phyloP scores from a whole-genome alignment of 805 yeast genomes.

The Wickerhamiella azymoides region DNA sequence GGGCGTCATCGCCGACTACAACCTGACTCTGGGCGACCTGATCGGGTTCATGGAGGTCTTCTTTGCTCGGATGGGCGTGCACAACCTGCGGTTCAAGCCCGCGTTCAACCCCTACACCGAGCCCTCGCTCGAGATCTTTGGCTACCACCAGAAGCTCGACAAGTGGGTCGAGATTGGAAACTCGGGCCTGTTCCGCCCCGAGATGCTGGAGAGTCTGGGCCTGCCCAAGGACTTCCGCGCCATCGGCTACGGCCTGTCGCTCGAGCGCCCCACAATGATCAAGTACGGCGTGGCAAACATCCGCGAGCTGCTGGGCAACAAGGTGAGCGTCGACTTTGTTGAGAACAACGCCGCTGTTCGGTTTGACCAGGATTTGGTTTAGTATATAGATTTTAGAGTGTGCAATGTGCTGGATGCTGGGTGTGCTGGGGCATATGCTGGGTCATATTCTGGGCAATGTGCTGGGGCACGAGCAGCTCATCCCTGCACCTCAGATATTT shows the following conservation, averaged over 20 bases:
- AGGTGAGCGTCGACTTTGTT: conserved; percentile 85
- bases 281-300: conserved; percentile 91
- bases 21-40: conserved; percentile 86
- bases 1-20: conserved; percentile 96
- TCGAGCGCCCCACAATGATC: conserved; percentile 99
- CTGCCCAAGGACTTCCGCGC: conserved; percentile 88
- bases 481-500: no score
- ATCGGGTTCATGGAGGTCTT: conserved; percentile 97
- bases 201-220: conserved; percentile 98
- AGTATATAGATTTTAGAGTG: background rate
- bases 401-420: background rate
- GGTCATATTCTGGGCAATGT: no score
- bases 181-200: conserved; percentile 99
- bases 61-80: conserved; percentile 95
- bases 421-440: no score
- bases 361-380: conserved; percentile 60
- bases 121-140: conserved; percentile 94
- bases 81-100: conserved; percentile 90
- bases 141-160: conserved; percentile 85
- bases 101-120: conserved; percentile 99
- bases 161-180: conserved; percentile 99
- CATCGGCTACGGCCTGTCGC: conserved; percentile 91
- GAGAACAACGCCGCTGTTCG: conserved; percentile 97
- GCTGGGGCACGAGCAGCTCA: no score
- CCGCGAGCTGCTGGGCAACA: conserved; percentile 93